Percentiles rank a stretch among this genome's conserved stretches.
Evolutionary conservation across 2,329 filamentous ascomycete species (phyloP).

Genomic region (Cladophialophora bantiana): DNA sequence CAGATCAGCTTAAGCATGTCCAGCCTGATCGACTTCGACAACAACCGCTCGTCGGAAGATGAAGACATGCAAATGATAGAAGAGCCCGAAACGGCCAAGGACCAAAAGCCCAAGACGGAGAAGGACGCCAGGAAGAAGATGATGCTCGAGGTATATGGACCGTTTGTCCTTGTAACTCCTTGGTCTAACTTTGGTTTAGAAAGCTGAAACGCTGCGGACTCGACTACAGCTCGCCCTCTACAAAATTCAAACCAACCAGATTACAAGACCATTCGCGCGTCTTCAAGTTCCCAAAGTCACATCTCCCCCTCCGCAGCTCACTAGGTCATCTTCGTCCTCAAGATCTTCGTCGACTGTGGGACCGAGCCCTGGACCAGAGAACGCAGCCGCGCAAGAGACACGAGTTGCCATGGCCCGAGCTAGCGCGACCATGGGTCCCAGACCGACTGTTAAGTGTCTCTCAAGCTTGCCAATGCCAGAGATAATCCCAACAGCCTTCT

Average conservation of each 20-base stretch:
- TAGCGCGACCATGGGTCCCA: conserved; percentile 35
- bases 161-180: not conserved
- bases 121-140: conserved; percentile 36
- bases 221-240: conserved; percentile 41
- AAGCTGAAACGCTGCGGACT: conserved; percentile 39
- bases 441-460: conserved; percentile 25
- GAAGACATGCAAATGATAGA: conserved; percentile 40
- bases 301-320: conserved; percentile 24
- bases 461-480: conserved; percentile 32
- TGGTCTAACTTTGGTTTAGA: conserved; percentile 24
- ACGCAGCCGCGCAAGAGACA: conserved; percentile 25
- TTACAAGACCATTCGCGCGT: conserved; percentile 37
- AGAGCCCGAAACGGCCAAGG: conserved; percentile 42
- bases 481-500: conserved; percentile 36
- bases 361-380: conserved; percentile 1
- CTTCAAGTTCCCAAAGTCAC: conserved; percentile 29
- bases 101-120: conserved; percentile 42
- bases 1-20: conserved; percentile 40
- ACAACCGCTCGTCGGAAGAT: conserved; percentile 32
- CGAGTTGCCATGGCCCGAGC: conserved; percentile 34
- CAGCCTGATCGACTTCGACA: conserved; percentile 40
- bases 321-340: conserved; percentile 27
- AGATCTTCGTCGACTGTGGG: conserved; percentile 31
- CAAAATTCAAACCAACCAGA: conserved; percentile 42
- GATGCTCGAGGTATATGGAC: conserved; percentile 32